These are phyloP conservation scores for Fusarium buxicola DNA, from an alignment of 2,329 filamentous ascomycete genomes.

Conservation along the genomic window DNA sequence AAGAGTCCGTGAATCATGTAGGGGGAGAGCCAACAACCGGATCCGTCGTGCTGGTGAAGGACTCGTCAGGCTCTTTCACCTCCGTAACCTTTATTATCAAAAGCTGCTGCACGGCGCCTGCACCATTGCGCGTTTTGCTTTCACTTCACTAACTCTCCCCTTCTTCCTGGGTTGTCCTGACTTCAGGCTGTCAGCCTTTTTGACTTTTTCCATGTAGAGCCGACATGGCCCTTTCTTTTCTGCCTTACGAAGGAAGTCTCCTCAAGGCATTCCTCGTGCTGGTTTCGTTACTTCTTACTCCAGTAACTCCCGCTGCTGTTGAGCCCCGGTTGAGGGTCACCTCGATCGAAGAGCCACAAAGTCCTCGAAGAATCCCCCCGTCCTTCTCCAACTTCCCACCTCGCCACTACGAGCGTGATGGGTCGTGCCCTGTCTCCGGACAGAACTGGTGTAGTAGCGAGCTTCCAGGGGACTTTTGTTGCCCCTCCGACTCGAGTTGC, in stretches of 20 bases:
- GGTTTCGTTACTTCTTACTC: constrained; percentile 35
- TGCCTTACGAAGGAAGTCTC: constrained; percentile 35
- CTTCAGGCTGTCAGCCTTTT: constrained; percentile 10
- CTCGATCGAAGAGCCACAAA: constrained; percentile 21
- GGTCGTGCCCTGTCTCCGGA: constrained; percentile 34
- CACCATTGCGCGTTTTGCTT: constrained; percentile 21
- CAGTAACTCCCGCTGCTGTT: constrained; percentile 30
- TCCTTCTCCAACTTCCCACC: constrained; percentile 20
- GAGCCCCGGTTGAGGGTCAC: constrained; percentile 31
- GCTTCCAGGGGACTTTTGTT: constrained; percentile 41
- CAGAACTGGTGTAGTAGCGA: constrained; percentile 36
- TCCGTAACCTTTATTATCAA: constrained; percentile 39
- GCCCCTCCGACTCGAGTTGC: constrained; percentile 31
- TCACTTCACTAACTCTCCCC: constrained; percentile 24
- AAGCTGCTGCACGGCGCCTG: constrained; percentile 37
- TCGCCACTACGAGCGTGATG: constrained; percentile 27
- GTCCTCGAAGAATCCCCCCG: constrained; percentile 6
- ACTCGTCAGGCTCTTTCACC: constrained; percentile 14
- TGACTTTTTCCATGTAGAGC: constrained; percentile 36
- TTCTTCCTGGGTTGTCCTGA: constrained; percentile 12
- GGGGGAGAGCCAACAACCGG: constrained; percentile 30
- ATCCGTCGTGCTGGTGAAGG: constrained; percentile 14
- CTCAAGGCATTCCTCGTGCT: constrained; percentile 36
- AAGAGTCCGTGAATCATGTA: constrained; percentile 25
- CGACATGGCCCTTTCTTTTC: constrained; percentile 37